A percentile compares a stretch with the other conserved stretches of the same genome.
These are phyloP conservation scores for Trifolium pratense DNA, from an alignment of 306 rosid species.

Conservation along the genomic window DNA sequence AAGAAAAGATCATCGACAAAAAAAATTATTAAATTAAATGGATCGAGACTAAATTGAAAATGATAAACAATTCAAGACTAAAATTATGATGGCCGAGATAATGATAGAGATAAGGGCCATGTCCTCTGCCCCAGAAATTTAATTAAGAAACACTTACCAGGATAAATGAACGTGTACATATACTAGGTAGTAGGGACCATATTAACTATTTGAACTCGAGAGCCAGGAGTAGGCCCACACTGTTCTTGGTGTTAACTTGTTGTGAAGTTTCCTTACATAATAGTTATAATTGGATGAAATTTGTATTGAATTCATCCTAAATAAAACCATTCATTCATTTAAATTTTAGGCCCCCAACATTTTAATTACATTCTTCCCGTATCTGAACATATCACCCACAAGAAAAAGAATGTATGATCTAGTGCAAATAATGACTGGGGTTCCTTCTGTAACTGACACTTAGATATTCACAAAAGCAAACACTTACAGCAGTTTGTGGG, in stretches of 20 bases:
- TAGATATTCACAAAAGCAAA: conserved; percentile 36
- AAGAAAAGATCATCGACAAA: conserved; percentile 30
- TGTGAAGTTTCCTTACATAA: conserved; percentile 31
- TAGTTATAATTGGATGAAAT: conserved; percentile 5
- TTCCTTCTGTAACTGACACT: conserved; percentile 35
- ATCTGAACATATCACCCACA: neutral
- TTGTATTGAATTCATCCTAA: conserved; percentile 3
- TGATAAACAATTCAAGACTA: conserved; percentile 28
- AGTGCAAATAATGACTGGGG: neutral
- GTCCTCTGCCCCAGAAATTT: conserved; percentile 23
- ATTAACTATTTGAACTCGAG: conserved; percentile 16
- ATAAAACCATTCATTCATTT: conserved; percentile 24
- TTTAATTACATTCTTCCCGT: conserved; percentile 16
- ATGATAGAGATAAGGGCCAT: conserved; percentile 22
- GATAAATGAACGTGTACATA: conserved; percentile 11
- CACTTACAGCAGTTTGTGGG: conserved; percentile 81
- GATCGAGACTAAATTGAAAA: conserved; percentile 30
- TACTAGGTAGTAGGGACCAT: neutral
- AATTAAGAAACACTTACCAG: conserved; percentile 25
- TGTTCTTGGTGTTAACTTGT: neutral
- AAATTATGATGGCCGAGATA: conserved; percentile 30
- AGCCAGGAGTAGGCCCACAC: conserved; percentile 6
- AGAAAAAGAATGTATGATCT: conserved; percentile 21
- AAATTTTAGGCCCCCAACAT: conserved; percentile 21
- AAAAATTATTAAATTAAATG: conserved; percentile 18